Conservation (phyloP, 78 protist species). For the Protostelium mycophagum region DNA sequence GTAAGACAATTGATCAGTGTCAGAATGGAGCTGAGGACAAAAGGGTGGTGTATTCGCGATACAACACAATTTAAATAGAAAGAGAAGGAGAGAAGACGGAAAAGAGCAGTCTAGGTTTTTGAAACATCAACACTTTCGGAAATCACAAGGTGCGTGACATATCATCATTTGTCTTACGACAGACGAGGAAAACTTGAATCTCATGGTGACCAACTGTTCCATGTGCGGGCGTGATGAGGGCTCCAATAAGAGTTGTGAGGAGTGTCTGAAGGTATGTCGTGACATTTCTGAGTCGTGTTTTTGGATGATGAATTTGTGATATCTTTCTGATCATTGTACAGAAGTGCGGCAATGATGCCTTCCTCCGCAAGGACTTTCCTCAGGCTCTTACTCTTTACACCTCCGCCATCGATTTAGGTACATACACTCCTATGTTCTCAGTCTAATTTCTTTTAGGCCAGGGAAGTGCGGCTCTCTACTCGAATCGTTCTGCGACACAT, state of each 20-base stretch:
- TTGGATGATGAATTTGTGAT: too few relatives aligned
- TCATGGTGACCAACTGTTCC: not conserved
- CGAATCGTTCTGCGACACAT: not conserved
- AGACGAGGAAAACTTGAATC: not conserved
- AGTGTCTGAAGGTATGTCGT: constrained; percentile 1
- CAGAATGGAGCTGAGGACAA: too few relatives aligned
- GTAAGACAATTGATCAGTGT: too few relatives aligned
- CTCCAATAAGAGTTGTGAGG: not conserved
- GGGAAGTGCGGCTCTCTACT: not conserved
- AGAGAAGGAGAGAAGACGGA: not conserved
- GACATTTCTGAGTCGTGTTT: too few relatives aligned
- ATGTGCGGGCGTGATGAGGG: not conserved
- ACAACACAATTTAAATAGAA: not conserved
- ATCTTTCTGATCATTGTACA: too few relatives aligned
- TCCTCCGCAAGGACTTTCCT: not conserved
- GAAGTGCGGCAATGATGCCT: not conserved
- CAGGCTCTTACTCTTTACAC: not conserved
- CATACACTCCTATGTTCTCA: too few relatives aligned
- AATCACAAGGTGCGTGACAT: not conserved
- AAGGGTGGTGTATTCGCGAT: too few relatives aligned
- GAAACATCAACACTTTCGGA: not conserved
- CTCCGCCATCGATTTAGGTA: not conserved
- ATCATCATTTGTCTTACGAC: not conserved
- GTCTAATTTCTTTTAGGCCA: too few relatives aligned
- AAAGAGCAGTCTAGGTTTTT: not conserved